phyloP scores from a whole-genome alignment of 163 green algal species.

The Scenedesmus sp. region DNA sequence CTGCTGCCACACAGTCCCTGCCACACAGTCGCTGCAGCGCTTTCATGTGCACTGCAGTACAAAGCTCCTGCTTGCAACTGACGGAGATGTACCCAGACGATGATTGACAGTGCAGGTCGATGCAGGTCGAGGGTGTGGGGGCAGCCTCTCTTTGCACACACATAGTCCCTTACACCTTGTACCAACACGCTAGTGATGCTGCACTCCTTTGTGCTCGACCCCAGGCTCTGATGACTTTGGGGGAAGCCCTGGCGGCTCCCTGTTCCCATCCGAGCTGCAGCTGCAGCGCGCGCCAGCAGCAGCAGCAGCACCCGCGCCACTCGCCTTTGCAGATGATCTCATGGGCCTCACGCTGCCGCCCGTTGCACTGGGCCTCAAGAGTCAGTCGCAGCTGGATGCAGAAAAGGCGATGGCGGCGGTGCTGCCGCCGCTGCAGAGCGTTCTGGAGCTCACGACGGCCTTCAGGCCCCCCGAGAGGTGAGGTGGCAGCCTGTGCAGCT shows the following conservation, averaged over 20 bases:
- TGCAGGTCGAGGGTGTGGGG: no score
- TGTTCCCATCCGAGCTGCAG: slow-evolving; percentile 19
- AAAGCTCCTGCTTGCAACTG: no score
- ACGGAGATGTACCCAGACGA: no score
- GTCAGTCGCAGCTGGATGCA: slow-evolving; percentile 1
- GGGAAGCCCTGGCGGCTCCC: not conserved
- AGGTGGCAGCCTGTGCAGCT: not conserved
- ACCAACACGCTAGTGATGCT: no score
- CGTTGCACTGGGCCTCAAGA: slow-evolving; percentile 11
- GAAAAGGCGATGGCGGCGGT: slow-evolving; percentile 37
- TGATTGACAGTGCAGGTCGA: no score
- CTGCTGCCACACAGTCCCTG: not conserved
- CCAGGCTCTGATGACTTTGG: slow-evolving; percentile 49
- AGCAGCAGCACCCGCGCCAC: not conserved
- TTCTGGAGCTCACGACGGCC: slow-evolving; percentile 79
- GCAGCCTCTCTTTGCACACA: no score
- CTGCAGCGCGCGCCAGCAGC: slow-evolving; percentile 1
- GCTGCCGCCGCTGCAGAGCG: slow-evolving; percentile 77
- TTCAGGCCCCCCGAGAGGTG: slow-evolving; percentile 60
- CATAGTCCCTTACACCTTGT: no score
- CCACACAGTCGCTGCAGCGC: not conserved
- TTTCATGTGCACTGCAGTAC: not conserved
- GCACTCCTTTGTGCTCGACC: no score
- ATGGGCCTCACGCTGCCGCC: not conserved
- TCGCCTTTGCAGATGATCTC: not conserved